Conservation (phyloP, 225 moss, liverwort and hornwort species). For the Physcomitrellopsis africana region DNA sequence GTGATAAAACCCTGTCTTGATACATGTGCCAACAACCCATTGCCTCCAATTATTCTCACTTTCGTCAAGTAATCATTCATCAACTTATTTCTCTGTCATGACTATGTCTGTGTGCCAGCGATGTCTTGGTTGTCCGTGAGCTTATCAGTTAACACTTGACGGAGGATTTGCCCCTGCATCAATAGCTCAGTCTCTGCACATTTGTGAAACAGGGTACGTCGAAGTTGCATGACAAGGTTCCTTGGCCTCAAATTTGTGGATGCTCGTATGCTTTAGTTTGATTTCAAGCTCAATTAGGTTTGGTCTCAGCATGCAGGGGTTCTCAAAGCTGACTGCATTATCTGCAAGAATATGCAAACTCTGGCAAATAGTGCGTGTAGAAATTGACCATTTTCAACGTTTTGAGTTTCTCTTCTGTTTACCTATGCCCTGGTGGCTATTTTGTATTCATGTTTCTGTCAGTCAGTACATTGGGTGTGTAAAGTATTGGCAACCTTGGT, state of each 20-base stretch:
- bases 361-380: constrained; percentile 62
- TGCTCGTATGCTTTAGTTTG: not conserved
- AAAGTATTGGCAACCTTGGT: too few relatives aligned
- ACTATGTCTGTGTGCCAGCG: constrained; percentile 6
- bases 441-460: constrained; percentile 4
- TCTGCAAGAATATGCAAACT: constrained; percentile 64
- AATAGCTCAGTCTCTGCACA: constrained; percentile 3
- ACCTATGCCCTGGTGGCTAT: not conserved
- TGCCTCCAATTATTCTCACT: constrained; percentile 65
- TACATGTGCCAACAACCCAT: constrained; percentile 74
- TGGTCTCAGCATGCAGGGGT: constrained; percentile 59
- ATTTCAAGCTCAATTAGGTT: constrained; percentile 21
- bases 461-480: not conserved
- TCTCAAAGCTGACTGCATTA: constrained; percentile 42
- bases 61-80: constrained; percentile 58
- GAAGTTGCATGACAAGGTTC: constrained; percentile 8
- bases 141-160: not conserved
- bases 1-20: constrained; percentile 73
- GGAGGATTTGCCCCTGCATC: constrained; percentile 2
- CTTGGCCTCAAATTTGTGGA: constrained; percentile 6
- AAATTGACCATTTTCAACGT: not conserved
- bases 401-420: not conserved
- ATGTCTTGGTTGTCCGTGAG: constrained; percentile 11
- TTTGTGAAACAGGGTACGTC: not conserved
- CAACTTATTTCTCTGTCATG: constrained; percentile 6